phyloP scores from a whole-genome alignment of 2,329 filamentous ascomycete genomes.

The Fonsecaea multimorphosa region DNA sequence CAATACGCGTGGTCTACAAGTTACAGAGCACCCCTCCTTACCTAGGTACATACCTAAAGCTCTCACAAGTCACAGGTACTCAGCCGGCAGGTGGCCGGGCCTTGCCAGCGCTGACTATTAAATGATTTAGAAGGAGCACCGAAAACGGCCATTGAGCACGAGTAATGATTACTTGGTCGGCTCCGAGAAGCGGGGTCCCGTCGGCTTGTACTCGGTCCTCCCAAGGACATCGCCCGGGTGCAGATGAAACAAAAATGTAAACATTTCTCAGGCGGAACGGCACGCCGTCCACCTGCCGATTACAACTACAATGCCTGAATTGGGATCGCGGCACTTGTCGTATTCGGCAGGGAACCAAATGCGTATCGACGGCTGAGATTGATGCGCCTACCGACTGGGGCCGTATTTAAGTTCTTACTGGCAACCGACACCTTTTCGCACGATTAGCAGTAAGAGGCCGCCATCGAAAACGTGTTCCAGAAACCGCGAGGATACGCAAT shows the following conservation, averaged over 20 bases:
- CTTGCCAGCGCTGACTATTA: neutral
- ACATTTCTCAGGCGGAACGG: neutral
- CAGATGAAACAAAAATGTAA: neutral
- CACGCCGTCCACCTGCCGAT: neutral
- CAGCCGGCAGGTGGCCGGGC: neutral
- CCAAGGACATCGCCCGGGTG: neutral
- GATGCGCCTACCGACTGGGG: neutral
- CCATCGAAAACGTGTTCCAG: neutral
- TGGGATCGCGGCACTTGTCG: neutral
- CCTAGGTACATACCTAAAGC: neutral
- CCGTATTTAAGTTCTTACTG: neutral
- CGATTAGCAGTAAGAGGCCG: neutral
- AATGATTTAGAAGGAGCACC: neutral
- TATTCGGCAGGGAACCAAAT: neutral
- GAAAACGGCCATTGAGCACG: neutral
- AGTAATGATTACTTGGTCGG: neutral
- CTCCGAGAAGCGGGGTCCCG: neutral
- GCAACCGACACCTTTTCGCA: neutral
- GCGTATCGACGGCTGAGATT: neutral
- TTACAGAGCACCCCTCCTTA: neutral
- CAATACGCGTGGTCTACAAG: neutral
- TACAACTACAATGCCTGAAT: neutral
- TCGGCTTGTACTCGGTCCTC: neutral
- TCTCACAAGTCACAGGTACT: neutral
- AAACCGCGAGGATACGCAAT: neutral